These are phyloP conservation scores for Hamamelis virginiana DNA, from an alignment of 164 flowering plant species.

Conservation along the genomic window DNA sequence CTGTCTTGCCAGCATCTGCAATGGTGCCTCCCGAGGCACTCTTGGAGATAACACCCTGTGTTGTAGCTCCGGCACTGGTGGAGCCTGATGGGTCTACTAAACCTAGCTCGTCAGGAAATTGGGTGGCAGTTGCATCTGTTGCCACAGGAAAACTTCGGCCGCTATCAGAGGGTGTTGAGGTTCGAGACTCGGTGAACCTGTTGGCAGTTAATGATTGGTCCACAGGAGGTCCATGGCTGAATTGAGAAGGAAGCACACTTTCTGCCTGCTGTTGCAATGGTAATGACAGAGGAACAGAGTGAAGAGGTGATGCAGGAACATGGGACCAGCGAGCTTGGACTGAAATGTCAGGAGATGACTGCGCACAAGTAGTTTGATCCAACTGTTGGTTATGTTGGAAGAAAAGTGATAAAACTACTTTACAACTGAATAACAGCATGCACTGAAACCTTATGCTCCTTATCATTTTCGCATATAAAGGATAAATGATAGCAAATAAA, in stretches of 20 bases:
- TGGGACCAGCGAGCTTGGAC: conserved; percentile 76
- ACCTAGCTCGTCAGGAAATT: conserved; percentile 64
- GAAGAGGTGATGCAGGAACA: conserved; percentile 60
- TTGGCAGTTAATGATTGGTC: conserved; percentile 45
- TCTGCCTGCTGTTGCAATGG: conserved; percentile 62
- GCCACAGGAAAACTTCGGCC: conserved; percentile 32
- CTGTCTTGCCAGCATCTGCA: conserved; percentile 30
- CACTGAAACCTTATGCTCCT: too few species aligned
- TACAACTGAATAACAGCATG: too few species aligned
- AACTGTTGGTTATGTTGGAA: conserved; percentile 1
- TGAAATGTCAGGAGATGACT: conserved; percentile 68
- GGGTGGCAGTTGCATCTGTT: conserved; percentile 34
- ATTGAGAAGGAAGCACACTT: conserved; percentile 43
- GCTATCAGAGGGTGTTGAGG: conserved; percentile 40
- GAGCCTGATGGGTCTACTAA: conserved; percentile 47
- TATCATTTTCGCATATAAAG: too few species aligned
- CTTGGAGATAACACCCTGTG: conserved; percentile 26
- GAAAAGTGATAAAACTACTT: too few species aligned
- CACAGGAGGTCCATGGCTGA: conserved; percentile 40
- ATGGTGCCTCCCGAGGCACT: conserved; percentile 29
- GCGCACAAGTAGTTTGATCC: conserved; percentile 14
- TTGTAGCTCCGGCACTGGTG: conserved; percentile 19
- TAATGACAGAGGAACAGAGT: conserved; percentile 52
- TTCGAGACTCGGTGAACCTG: conserved; percentile 45
- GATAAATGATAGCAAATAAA: too few species aligned